Conservation (phyloP, 1,139 yeast species). For the Diutina neorugosa region DNA sequence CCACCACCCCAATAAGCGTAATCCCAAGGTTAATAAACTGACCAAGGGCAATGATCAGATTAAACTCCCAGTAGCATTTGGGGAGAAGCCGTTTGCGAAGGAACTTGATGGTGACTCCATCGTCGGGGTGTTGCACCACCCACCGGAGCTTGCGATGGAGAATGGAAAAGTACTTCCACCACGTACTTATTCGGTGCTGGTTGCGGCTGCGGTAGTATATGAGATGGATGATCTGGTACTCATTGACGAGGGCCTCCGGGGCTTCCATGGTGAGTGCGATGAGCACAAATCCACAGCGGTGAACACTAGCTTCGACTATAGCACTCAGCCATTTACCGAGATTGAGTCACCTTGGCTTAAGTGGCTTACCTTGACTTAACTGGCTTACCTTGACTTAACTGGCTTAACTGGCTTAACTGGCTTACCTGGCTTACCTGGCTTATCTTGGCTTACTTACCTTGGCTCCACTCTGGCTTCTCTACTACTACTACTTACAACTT, state of each 20-base stretch:
- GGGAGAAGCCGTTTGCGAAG: conserved; percentile 26
- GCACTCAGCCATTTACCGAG: too few species aligned
- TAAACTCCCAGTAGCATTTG: conserved; percentile 47
- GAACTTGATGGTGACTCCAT: conserved; percentile 17
- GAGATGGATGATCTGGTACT: conserved; percentile 36
- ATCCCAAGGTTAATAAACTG: conserved; percentile 72
- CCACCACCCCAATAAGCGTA: conserved; percentile 46
- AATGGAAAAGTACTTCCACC: conserved; percentile 70
- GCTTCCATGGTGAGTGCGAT: neutral
- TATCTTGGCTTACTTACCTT: too few species aligned
- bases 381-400: too few species aligned
- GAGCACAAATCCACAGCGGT: neutral
- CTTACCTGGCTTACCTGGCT: too few species aligned
- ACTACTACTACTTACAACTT: too few species aligned
- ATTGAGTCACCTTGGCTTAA: too few species aligned
- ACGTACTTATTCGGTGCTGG: conserved; percentile 60
- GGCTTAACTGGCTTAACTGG: too few species aligned
- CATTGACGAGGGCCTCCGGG: neutral
- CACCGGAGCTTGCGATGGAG: conserved; percentile 45
- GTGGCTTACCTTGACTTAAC: too few species aligned
- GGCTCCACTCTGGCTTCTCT: too few species aligned
- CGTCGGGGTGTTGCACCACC: conserved; percentile 16
- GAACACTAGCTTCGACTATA: too few species aligned
- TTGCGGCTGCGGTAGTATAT: conserved; percentile 61
- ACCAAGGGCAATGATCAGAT: conserved; percentile 60